phyloP scores from a whole-genome alignment of 805 yeast species.

The Candida qinlingensis region DNA sequence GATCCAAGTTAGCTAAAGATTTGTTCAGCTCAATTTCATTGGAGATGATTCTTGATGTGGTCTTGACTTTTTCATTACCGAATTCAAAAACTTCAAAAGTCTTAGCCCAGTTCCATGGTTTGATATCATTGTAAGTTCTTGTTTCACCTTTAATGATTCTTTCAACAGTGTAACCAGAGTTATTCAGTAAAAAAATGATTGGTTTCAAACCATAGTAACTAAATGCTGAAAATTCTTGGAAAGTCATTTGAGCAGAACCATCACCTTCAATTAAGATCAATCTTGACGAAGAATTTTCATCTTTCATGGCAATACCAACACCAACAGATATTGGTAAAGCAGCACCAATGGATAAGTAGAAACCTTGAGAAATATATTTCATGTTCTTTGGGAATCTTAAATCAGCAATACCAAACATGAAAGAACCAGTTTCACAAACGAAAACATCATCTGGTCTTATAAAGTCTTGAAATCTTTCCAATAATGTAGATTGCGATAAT shows the following conservation, averaged over 20 bases:
- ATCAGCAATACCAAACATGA: conserved; percentile 73
- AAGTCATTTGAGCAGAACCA: conserved; percentile 93
- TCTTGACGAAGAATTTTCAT: conserved; percentile 44
- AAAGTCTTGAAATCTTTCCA: conserved; percentile 35
- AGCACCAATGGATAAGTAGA: conserved; percentile 83
- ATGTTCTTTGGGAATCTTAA: conserved; percentile 52
- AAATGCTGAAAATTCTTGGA: conserved; percentile 73
- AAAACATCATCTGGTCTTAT: conserved; percentile 61
- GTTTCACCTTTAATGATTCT: conserved; percentile 77
- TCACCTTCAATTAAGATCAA: conserved; percentile 80
- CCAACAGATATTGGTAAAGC: conserved; percentile 87
- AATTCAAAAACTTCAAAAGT: conserved; percentile 50
- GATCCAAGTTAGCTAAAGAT: conserved; percentile 30
- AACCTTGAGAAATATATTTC: conserved; percentile 57
- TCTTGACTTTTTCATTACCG: conserved; percentile 40
- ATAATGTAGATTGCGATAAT: conserved; percentile 43
- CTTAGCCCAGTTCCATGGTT: conserved; percentile 80
- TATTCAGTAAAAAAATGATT: conserved; percentile 70
- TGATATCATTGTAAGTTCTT: conserved; percentile 75
- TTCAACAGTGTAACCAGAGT: conserved; percentile 87
- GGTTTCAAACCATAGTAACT: conserved; percentile 58
- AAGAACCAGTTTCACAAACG: conserved; percentile 80
- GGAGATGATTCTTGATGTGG: conserved; percentile 28
- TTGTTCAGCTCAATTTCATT: conserved; percentile 31
- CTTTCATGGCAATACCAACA: conserved; percentile 66